Conservation (phyloP, 306 rosid species). For the Quillaja saponaria region DNA sequence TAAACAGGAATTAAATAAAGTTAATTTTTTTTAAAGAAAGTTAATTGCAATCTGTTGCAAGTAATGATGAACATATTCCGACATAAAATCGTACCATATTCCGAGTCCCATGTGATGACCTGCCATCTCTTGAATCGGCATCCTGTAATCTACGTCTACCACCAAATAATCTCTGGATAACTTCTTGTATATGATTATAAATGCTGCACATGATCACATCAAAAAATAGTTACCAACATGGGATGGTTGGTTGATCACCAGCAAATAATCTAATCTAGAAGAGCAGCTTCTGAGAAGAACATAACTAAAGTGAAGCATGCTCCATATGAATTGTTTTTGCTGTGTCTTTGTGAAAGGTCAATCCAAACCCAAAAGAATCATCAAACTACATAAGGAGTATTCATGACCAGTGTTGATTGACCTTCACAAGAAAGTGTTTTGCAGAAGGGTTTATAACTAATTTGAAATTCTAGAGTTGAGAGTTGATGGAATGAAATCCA, state of each 20-base stretch:
- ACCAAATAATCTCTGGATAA: constrained; percentile 47
- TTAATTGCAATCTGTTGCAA: neutral
- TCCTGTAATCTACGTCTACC: constrained; percentile 42
- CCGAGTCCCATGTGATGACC: constrained; percentile 23
- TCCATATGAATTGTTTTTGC: constrained; percentile 2
- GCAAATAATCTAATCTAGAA: constrained; percentile 5
- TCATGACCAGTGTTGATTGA: no score
- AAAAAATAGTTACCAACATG: constrained; percentile 8
- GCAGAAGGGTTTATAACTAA: no score
- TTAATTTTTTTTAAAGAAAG: no score
- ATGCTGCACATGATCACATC: constrained; percentile 66
- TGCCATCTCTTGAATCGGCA: constrained; percentile 33
- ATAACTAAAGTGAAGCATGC: neutral
- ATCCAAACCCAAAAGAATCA: no score
- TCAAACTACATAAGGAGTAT: no score
- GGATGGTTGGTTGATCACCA: neutral
- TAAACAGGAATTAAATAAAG: constrained; percentile 9
- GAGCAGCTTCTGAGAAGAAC: no score
- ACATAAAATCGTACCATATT: constrained; percentile 41
- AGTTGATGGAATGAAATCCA: no score
- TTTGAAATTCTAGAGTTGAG: no score
- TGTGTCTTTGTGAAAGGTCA: no score
- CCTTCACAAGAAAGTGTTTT: no score
- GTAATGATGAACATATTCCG: neutral
- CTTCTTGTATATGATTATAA: constrained; percentile 72